A percentile compares a stretch with the other conserved stretches of the same genome.
Conservation (phyloP, 371 early-diverging fungal species). For the Phascolomyces articulosus region DNA sequence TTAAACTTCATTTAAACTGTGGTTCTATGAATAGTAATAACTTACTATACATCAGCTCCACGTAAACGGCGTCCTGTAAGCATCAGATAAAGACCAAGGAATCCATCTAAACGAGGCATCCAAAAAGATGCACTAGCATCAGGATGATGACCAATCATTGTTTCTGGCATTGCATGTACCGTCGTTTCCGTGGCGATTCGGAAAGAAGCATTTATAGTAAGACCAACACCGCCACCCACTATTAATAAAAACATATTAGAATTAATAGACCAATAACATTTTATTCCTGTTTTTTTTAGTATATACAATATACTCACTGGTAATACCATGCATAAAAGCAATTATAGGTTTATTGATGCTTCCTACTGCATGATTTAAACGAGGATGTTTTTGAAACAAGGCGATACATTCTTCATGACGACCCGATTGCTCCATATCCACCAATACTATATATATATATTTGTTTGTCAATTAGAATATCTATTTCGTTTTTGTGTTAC, state of each 20-base stretch:
- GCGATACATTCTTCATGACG: background rate
- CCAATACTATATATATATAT: background rate
- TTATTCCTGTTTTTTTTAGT: no score
- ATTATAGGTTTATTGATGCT: constrained; percentile 83
- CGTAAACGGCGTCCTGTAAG: constrained; percentile 81
- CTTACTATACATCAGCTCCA: constrained; percentile 85
- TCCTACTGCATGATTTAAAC: constrained; percentile 89
- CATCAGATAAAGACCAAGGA: constrained; percentile 89
- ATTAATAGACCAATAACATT: no score
- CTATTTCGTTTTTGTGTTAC: no score
- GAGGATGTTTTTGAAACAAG: constrained; percentile 92
- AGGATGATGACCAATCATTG: constrained; percentile 90
- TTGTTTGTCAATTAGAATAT: no score
- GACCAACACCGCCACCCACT: constrained; percentile 97
- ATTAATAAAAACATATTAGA: no score
- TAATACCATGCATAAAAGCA: constrained; percentile 88
- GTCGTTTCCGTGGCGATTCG: constrained; percentile 94
- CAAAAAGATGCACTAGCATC: constrained; percentile 95
- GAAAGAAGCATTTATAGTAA: constrained; percentile 92
- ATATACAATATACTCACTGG: constrained; percentile 64
- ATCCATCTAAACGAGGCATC: constrained; percentile 89
- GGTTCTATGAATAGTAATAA: constrained; percentile 40
- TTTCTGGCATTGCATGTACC: constrained; percentile 93
- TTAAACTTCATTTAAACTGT: no score
- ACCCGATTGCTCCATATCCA: background rate